Evolutionary conservation across 805 yeast species (phyloP).

Genomic region (Starmerella stigmatis): DNA sequence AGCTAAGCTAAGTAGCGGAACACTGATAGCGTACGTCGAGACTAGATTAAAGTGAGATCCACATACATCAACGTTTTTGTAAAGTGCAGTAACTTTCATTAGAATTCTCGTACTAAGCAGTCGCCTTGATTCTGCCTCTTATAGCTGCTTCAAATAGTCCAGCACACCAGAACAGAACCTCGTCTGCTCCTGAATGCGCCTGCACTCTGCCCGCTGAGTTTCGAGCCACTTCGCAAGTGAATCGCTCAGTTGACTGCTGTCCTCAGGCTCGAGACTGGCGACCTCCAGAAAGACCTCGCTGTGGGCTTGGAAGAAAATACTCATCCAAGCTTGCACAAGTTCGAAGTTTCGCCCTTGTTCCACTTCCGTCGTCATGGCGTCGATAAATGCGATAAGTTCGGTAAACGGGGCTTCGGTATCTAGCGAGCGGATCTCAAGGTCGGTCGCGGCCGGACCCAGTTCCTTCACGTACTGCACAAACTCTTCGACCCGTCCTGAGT

Average conservation of each 20-base stretch:
- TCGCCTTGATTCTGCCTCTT: neutral
- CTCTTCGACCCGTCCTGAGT: constrained; percentile 32
- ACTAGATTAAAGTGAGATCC: too few species aligned
- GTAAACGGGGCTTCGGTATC: constrained; percentile 49
- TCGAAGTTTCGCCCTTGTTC: constrained; percentile 54
- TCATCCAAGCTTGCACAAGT: constrained; percentile 68
- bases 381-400: constrained; percentile 56
- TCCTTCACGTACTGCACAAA: constrained; percentile 48
- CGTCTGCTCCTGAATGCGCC: constrained; percentile 51
- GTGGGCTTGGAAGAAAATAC: constrained; percentile 63
- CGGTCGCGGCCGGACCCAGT: constrained; percentile 68
- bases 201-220: constrained; percentile 35
- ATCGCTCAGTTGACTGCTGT: constrained; percentile 28
- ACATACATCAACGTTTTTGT: too few species aligned
- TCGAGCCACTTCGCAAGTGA: constrained; percentile 44
- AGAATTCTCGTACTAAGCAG: neutral
- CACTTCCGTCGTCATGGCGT: constrained; percentile 57
- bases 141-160: constrained; percentile 9
- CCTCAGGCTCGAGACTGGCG: constrained; percentile 21
- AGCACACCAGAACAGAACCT: constrained; percentile 77
- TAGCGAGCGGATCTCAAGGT: constrained; percentile 77
- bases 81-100: too few species aligned
- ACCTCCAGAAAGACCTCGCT: constrained; percentile 55
- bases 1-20: too few species aligned
- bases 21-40: too few species aligned